Evolutionary conservation across 176 grass and related monocot genomes (phyloP), one percentile per base, ranked within the genome.

Genomic region (Thalia dealbata): DNA sequence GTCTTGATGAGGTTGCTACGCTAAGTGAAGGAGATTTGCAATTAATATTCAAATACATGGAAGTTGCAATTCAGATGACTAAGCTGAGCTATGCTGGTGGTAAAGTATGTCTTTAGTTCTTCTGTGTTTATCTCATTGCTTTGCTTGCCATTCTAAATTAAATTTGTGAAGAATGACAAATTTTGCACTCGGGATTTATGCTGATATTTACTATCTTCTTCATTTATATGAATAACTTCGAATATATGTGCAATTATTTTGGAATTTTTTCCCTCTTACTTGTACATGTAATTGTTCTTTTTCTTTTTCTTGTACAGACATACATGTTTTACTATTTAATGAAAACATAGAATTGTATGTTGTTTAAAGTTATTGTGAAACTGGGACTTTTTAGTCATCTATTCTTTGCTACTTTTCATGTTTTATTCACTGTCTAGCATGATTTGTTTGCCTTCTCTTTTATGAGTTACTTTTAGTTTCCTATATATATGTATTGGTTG

Each of bases 1-100:
- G 89, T 75, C 61, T 81, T 16, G 80, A 78, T 78, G 45, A 78
- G 50, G 21, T 91, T 61, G 80, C 75, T 76, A 71, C 73, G 65
- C 85, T 83, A 60, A 82, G 60, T 83, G 82, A 81, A 13, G 70
- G 82, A 32, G 89, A 96, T 73, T 81, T 86, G 19, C 78, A 83
- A 71, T 81, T 69, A 68, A 92, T 92, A 69, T 89, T 79, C 80
- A 50, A 81, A 50, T 87, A 18, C 77, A 96, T 92, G 84, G 87
- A 79, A 64, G 83, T 71, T 83, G 80, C 82, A 61, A 80, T 96
- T 44, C 74, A 89, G 14, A 38, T 91, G 32, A 80, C 83, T 74
- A 73, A 86, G 78, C 78, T 82, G 43, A 79, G 26, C 24, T 26
- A 60, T 45, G 13, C 24, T 67, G 55, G 50, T 73, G 70, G 79